phyloP scores from a whole-genome alignment of 169 alveolate genomes.

The Plasmodium vivax region DNA sequence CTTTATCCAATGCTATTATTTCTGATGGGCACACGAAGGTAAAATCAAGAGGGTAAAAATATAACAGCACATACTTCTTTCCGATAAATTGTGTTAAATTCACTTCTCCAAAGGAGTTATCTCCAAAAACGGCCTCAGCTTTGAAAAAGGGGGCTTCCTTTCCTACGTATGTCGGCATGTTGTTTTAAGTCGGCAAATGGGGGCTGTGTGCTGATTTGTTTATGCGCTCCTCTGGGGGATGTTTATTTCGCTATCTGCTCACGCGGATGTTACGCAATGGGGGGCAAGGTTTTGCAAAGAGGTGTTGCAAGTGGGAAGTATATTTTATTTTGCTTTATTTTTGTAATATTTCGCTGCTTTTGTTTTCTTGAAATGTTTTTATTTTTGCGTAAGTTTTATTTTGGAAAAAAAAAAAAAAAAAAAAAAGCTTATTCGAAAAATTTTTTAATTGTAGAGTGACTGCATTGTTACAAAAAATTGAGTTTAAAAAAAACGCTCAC shows the following conservation, averaged over 20 bases:
- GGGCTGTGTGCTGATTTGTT: not conserved
- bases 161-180: conserved; percentile 81
- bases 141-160: conserved; percentile 96
- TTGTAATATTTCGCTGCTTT: not conserved
- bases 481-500: not conserved
- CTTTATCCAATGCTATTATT: conserved; percentile 95
- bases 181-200: not conserved
- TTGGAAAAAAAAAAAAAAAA: not conserved
- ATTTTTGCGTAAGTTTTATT: not conserved
- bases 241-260: not conserved
- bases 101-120: conserved; percentile 92
- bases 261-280: not conserved
- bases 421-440: not conserved
- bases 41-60: conserved; percentile 99
- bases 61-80: conserved; percentile 95
- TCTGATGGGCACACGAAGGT: conserved; percentile 99
- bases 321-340: not conserved
- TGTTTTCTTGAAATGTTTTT: not conserved
- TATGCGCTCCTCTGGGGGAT: not conserved
- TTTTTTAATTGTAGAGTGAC: not conserved
- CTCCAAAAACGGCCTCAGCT: conserved; percentile 95
- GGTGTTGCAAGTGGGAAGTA: not conserved
- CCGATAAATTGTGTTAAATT: conserved; percentile 94
- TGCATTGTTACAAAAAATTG: not conserved
- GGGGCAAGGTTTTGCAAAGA: not conserved